phyloP scores from a whole-genome alignment of 805 yeast genomes.

The Wickerhamiella bombiphila region DNA sequence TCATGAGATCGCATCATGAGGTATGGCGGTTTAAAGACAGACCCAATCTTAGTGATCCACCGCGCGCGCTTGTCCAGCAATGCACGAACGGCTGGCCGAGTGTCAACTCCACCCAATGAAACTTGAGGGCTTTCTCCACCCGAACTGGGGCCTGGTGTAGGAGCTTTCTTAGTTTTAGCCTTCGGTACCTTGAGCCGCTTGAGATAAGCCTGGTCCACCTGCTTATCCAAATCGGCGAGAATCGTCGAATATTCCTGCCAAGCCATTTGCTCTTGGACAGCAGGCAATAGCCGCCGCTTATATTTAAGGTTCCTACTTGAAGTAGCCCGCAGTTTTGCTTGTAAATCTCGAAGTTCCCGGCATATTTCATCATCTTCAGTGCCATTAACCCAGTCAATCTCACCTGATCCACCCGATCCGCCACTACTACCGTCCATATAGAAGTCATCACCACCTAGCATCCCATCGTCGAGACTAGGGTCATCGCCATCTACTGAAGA shows the following conservation, averaged over 20 bases:
- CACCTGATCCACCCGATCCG: conserved; percentile 8
- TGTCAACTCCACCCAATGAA: conserved; percentile 38
- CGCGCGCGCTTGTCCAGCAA: conserved; percentile 70
- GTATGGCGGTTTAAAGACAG: conserved; percentile 52
- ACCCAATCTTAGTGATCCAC: conserved; percentile 86
- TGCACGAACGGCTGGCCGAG: conserved; percentile 63
- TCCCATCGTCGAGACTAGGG: conserved; percentile 9
- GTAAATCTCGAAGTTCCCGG: conserved; percentile 63
- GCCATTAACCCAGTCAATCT: conserved; percentile 61
- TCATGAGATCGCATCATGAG: conserved; percentile 65
- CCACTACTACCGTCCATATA: not conserved
- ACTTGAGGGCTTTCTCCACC: conserved; percentile 13
- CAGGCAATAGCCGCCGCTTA: conserved; percentile 50
- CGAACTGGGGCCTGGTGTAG: conserved; percentile 17
- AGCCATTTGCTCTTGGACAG: conserved; percentile 77
- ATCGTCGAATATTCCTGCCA: conserved; percentile 89
- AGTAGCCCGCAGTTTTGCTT: conserved; percentile 47
- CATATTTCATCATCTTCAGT: conserved; percentile 92
- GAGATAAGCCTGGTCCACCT: conserved; percentile 85
- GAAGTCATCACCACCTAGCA: not conserved
- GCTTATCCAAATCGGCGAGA: conserved; percentile 87
- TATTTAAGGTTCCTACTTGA: conserved; percentile 50
- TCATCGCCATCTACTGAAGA: conserved; percentile 18
- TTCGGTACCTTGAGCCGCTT: conserved; percentile 67
- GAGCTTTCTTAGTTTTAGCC: conserved; percentile 41